phyloP scores from a whole-genome alignment of 805 yeast genomes.

The Yamadazyma takamatsuzukensis region DNA sequence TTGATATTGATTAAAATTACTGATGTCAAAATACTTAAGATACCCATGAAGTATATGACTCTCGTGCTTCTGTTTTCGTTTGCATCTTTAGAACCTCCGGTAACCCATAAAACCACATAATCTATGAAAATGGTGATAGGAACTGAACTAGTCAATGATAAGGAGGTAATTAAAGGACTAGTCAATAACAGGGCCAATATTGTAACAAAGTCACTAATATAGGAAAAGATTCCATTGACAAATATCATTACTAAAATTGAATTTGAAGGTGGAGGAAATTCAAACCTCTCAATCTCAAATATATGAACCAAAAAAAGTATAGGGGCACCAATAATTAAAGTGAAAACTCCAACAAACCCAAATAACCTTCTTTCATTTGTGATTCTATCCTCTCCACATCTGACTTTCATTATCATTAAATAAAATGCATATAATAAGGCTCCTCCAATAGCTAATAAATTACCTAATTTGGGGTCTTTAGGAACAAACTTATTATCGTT shows the following conservation, averaged over 20 bases:
- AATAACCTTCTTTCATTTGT: conserved; percentile 47
- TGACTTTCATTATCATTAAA: conserved; percentile 39
- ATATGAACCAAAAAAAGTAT: conserved; percentile 30
- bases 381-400: conserved; percentile 40
- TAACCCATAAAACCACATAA: conserved; percentile 28
- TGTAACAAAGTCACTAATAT: conserved; percentile 47
- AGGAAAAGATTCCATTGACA: conserved; percentile 42
- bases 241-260: conserved; percentile 31
- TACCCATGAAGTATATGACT: conserved; percentile 42
- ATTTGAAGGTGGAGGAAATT: conserved; percentile 37
- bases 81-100: conserved; percentile 12
- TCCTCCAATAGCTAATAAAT: conserved; percentile 40
- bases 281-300: conserved; percentile 39
- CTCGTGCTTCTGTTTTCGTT: conserved; percentile 8
- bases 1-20: conserved; percentile 45
- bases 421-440: conserved; percentile 48
- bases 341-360: conserved; percentile 43
- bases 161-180: conserved; percentile 50
- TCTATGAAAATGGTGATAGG: conserved; percentile 52
- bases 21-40: conserved; percentile 43
- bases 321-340: conserved; percentile 40
- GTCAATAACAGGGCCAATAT: conserved; percentile 51
- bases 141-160: conserved; percentile 49
- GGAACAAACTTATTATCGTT: conserved; percentile 25
- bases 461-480: conserved; percentile 42